Evolutionary conservation across 2,329 filamentous ascomycete genomes (phyloP).

Genomic region (Aspergillus fischeri): DNA sequence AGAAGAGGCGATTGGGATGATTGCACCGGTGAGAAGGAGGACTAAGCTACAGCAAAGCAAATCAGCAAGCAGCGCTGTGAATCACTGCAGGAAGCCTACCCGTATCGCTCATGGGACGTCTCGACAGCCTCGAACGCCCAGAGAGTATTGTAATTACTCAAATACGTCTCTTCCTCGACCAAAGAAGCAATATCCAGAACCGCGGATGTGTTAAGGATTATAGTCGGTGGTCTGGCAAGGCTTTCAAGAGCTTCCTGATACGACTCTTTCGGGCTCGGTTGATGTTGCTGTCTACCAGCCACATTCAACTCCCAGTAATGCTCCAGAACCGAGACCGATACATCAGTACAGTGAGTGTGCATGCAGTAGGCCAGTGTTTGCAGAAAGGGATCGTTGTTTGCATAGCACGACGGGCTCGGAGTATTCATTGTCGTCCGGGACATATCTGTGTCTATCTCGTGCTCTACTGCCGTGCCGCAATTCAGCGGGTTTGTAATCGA

Average conservation of each 20-base stretch:
- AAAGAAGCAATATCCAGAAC: neutral
- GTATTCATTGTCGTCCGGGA: no score
- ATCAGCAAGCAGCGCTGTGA: neutral
- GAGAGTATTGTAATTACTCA: neutral
- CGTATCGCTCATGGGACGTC: neutral
- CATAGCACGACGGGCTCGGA: neutral
- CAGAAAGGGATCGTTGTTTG: neutral
- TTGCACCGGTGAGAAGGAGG: neutral
- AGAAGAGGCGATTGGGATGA: neutral
- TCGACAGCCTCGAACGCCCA: neutral
- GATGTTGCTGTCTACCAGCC: neutral
- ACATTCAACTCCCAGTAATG: constrained; percentile 4
- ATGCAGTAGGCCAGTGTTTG: constrained; percentile 4
- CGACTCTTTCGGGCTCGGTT: neutral
- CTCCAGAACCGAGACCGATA: neutral
- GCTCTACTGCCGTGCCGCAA: neutral
- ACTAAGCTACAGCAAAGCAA: neutral
- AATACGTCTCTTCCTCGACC: neutral
- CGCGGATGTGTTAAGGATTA: neutral
- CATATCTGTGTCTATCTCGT: no score
- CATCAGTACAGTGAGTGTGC: neutral
- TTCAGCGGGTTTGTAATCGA: constrained; percentile 1
- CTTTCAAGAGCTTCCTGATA: neutral
- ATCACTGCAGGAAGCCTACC: neutral
- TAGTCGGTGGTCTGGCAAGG: neutral